phyloP scores from a whole-genome alignment of 2,329 filamentous ascomycete species.

The Colletotrichum sansevieriae region DNA sequence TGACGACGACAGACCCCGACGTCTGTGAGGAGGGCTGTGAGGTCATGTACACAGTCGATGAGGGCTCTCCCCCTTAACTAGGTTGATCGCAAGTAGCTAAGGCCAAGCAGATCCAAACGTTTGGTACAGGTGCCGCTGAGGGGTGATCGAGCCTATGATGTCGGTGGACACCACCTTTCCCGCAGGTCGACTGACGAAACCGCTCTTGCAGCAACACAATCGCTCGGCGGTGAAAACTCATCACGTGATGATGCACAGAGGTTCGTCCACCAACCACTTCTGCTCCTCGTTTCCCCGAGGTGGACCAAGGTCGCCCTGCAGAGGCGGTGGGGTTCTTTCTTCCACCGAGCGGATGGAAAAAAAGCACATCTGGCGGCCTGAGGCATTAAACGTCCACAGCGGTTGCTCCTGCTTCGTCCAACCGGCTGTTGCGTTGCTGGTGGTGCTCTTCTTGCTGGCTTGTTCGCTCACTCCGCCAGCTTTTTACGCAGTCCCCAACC shows the following conservation, averaged over 20 bases:
- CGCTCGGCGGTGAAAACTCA: constrained; percentile 4
- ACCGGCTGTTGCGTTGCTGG: constrained; percentile 14
- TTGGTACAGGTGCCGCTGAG: constrained; percentile 16
- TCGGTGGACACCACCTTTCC: constrained; percentile 1
- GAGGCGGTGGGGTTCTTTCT: neutral
- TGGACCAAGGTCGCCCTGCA: neutral
- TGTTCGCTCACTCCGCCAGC: constrained; percentile 38
- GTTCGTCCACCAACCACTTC: constrained; percentile 15
- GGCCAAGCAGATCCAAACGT: constrained; percentile 8
- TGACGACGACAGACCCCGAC: neutral
- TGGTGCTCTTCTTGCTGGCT: constrained; percentile 15
- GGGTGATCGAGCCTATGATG: constrained; percentile 33
- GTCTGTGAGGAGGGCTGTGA: constrained; percentile 17
- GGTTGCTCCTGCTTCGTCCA: constrained; percentile 37
- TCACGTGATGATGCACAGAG: constrained; percentile 28
- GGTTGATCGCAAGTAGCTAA: constrained; percentile 27
- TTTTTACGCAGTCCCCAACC: constrained; percentile 41
- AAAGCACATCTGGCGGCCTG: neutral
- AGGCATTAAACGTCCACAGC: constrained; percentile 31
- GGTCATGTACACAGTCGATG: constrained; percentile 31
- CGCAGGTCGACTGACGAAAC: constrained; percentile 18
- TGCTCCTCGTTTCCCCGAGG: constrained; percentile 26
- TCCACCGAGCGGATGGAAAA: constrained; percentile 1
- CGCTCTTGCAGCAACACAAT: neutral
- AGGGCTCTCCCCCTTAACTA: constrained; percentile 11